Conservation (phyloP, 768 basidiomycete species). For the Terana coerulea region DNA sequence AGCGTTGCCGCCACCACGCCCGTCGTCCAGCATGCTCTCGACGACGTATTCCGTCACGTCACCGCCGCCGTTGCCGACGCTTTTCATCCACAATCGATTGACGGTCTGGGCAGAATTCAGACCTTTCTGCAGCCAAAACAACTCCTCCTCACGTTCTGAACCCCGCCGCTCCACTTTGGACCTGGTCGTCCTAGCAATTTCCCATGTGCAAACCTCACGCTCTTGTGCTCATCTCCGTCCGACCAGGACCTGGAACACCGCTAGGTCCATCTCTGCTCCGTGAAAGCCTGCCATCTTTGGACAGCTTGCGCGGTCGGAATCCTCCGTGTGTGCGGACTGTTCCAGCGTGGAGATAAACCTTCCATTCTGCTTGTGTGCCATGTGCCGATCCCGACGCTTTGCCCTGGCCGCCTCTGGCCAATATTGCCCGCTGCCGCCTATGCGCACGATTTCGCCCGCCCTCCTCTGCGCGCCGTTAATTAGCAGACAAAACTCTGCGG, state of each 20-base stretch:
- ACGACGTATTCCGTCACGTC: background rate
- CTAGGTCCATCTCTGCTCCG: background rate
- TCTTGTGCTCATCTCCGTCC: background rate
- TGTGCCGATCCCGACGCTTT: too few species aligned
- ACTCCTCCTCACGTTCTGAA: background rate
- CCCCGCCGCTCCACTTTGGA: slow-evolving; percentile 2
- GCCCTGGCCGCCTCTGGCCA: too few species aligned
- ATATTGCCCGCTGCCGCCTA: too few species aligned
- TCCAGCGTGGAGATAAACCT: too few species aligned
- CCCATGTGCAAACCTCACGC: background rate
- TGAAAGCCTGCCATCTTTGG: background rate
- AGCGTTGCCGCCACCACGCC: background rate
- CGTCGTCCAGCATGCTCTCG: background rate
- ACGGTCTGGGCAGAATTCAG: background rate
- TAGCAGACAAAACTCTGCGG: too few species aligned
- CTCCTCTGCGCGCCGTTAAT: too few species aligned
- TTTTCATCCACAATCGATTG: too few species aligned
- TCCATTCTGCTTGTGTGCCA: too few species aligned
- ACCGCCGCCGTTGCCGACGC: background rate
- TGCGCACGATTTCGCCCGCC: background rate
- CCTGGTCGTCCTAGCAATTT: slow-evolving; percentile 4
- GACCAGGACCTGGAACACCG: background rate
- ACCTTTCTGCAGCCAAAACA: background rate
- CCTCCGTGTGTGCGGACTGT: background rate
- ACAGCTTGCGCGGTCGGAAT: background rate